Conservation (phyloP, 306 rosid species). For the Trifolium dubium region DNA sequence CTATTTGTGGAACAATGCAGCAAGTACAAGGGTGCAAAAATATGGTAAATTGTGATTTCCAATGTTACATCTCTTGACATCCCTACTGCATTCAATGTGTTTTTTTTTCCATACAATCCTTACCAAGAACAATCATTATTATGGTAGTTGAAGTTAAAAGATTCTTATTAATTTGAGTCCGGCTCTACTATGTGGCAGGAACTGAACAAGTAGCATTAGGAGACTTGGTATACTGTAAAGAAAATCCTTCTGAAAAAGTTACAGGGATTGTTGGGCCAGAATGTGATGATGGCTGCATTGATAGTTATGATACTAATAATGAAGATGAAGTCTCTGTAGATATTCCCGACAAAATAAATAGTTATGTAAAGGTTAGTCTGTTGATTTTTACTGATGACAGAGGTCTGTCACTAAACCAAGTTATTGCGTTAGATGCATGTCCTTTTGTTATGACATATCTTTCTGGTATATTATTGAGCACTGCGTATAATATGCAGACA, state of each 20-base stretch:
- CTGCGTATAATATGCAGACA: constrained; percentile 11
- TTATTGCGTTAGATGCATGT: constrained; percentile 29
- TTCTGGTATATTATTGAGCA: constrained; percentile 27
- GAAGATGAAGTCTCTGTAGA: constrained; percentile 62
- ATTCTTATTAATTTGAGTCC: constrained; percentile 7
- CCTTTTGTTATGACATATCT: constrained; percentile 28
- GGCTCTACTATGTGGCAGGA: constrained; percentile 61
- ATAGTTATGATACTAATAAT: constrained; percentile 50
- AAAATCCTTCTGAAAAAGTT: constrained; percentile 50
- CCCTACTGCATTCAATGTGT: constrained; percentile 24
- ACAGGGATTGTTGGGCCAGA: constrained; percentile 53
- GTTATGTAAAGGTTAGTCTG: constrained; percentile 67
- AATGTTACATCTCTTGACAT: constrained; percentile 13
- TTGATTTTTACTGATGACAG: constrained; percentile 31
- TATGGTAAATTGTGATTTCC: constrained; percentile 63
- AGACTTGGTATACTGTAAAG: constrained; percentile 83
- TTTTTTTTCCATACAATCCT: constrained; percentile 1
- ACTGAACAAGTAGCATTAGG: constrained; percentile 73
- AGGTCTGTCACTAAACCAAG: constrained; percentile 28
- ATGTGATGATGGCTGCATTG: constrained; percentile 49
- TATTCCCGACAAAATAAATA: constrained; percentile 55
- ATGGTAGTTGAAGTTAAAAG: constrained; percentile 39
- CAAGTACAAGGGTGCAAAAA: constrained; percentile 87
- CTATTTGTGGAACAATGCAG: constrained; percentile 95
- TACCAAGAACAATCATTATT: constrained; percentile 19